These are phyloP conservation scores for Penicillium occitanis DNA, from an alignment of 2,329 filamentous ascomycete species.

Conservation along the genomic window DNA sequence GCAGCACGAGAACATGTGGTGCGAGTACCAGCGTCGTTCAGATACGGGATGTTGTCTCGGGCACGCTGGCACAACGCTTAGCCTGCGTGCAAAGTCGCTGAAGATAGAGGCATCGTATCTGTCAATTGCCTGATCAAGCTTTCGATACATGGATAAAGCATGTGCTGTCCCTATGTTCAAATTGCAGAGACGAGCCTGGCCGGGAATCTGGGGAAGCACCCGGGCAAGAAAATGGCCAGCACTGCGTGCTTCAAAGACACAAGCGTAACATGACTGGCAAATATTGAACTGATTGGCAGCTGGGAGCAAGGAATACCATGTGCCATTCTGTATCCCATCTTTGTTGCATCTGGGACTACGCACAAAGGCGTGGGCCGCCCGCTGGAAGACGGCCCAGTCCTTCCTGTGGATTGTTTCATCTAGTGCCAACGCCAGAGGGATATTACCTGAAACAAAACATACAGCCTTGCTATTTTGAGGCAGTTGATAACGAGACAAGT, in stretches of 20 bases:
- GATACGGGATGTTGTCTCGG: neutral
- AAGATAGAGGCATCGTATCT: neutral
- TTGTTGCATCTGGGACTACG: neutral
- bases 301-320: neutral
- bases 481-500: neutral
- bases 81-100: neutral
- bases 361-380: neutral
- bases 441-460: neutral
- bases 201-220: neutral
- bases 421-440: neutral
- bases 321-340: neutral
- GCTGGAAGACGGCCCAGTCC: neutral
- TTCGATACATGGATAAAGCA: neutral
- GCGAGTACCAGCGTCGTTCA: constrained; percentile 3
- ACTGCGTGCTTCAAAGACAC: neutral
- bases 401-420: neutral
- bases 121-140: neutral
- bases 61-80: neutral
- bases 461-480: neutral
- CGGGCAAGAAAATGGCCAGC: neutral
- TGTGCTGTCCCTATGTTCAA: neutral
- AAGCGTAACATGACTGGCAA: neutral
- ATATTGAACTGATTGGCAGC: neutral
- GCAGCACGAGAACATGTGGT: constrained; percentile 3
- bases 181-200: neutral